Conservation (phyloP, 768 basidiomycete genomes). For the Coprinopsis strossmayeri region DNA sequence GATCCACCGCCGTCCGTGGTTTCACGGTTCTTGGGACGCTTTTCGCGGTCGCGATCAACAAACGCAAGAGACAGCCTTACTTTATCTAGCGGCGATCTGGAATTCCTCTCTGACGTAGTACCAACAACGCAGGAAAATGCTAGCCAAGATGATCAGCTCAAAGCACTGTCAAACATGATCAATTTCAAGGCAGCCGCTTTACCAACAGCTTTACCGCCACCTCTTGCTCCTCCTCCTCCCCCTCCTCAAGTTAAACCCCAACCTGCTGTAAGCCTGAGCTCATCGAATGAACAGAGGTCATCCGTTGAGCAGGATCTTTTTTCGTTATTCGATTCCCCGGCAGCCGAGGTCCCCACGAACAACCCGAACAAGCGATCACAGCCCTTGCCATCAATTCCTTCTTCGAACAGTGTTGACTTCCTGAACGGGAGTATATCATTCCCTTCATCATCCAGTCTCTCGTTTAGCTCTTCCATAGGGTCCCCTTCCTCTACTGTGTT, state of each 20-base stretch:
- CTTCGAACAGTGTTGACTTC: slow-evolving; percentile 11
- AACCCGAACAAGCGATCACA: slow-evolving; percentile 12
- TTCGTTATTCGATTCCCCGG: slow-evolving; percentile 21
- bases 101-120: slow-evolving; percentile 69
- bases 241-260: slow-evolving; percentile 11
- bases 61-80: slow-evolving; percentile 51
- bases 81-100: slow-evolving; percentile 74
- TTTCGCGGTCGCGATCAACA: slow-evolving; percentile 43
- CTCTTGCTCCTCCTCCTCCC: slow-evolving; percentile 31
- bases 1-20: slow-evolving; percentile 57
- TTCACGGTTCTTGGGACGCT: slow-evolving; percentile 76
- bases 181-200: slow-evolving; percentile 31
- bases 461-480: slow-evolving; percentile 1
- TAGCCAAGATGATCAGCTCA: slow-evolving; percentile 26
- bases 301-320: slow-evolving; percentile 15
- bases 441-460: background rate
- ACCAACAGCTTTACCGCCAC: slow-evolving; percentile 39
- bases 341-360: slow-evolving; percentile 11
- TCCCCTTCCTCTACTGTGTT: slow-evolving; percentile 2
- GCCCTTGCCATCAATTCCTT: slow-evolving; percentile 9
- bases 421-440: slow-evolving; percentile 1
- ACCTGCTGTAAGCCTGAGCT: background rate
- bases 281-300: slow-evolving; percentile 1
- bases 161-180: slow-evolving; percentile 34
- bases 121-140: slow-evolving; percentile 45